Base-by-base conservation (phyloP, 352 stramenopile genomes). In the Pythium biforme region DNA sequence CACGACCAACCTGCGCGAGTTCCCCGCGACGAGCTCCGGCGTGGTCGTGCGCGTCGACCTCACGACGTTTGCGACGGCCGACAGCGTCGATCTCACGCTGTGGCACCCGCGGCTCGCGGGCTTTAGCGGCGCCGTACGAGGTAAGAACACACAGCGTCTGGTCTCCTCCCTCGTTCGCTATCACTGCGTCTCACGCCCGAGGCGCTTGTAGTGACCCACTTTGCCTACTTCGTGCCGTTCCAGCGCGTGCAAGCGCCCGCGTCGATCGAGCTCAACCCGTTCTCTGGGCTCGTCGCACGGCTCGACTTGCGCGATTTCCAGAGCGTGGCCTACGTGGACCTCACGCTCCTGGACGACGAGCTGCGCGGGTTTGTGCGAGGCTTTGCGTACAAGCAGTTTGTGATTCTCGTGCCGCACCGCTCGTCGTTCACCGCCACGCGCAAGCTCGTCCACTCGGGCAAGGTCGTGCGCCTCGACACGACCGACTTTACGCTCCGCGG, bases 341-440 rank as follows among this genome's bases (percentile, higher is more conserved):
- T 94, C 33, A 73, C 82, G 0, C 12, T 40, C 1, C 53, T 89
- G 8, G 59, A 90, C 56, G 50, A 53, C 22, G 75, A 82, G 1
- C 54, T 94, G 12, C 75, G 82, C 0, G 84, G 82, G 9, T 94
- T 94, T 41, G 71, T 81, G 55, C 74, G 70, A 19, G 84, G 84
- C 22, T 92, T 92, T 65, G 78, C 76, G 9, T 94, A 88, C 74
- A 84, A 79, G 2, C 75, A 89, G 26, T 94, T 81, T 33, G 79
- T 91, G 3, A 75, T 92, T 49, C 53, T 92, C 20, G 78, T 88
- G 3, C 84, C 82, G 5, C 74, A 88, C 50, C 77, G 82, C 8
- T 66, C 62, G 0, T 22, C 53, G 19, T 82, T 70, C 26, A 80
- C 74, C 55, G 53, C 62, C 2, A 52, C 64, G 0, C 51, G 68